Base-by-base conservation (phyloP, 352 stramenopile species). In the Thraustotheca clavata region DNA sequence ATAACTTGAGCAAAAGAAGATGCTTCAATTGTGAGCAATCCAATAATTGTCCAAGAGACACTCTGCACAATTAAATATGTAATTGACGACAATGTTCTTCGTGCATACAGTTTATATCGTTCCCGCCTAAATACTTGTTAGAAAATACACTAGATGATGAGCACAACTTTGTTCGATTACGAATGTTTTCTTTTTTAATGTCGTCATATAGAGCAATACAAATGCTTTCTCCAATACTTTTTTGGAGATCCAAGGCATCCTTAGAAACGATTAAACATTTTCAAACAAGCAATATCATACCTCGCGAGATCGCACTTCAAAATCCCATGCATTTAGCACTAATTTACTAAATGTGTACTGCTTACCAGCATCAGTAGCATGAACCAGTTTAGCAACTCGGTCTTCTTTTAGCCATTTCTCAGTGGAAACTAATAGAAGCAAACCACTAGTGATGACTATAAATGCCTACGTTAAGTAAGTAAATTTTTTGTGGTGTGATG, bases 371-470 rank as follows among this genome's bases (percentile, higher is more conserved):
- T 87, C 80, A 26, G 79, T 48, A 4, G 77, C 76, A 54, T 84
- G 73, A 26, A 88, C 29, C 0, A 76, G 60, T 55, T 93, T 93
- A 11, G 74, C 67, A 40, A 75, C 54, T 47, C 73, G 76, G 65
- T 93, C 84, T 69, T 93, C 84, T 0, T 63, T 38, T 60, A 93
- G 71, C 84, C 81, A 91, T 31, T 93, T 91, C 7, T 52, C 72
- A 14, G 88, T 60, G 8, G 79, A 84, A 11, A 87, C 75, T 6
- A 86, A 36, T 4, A 93, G 46, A 24, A 91, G n/a, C 0, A 86
- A 27, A 4, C 50, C 29, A 31, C 88, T 73, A 62, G 85, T 82
- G 22, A 68, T 52, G 3, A 84, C 29, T 4, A 93, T 50, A 39
- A 75, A 71, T 2, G 69, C 59, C 77, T 88, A 62, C 35, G 14